Evolutionary conservation across 2,329 filamentous ascomycete species (phyloP), one percentile per base, ranked within the genome.

Genomic region (Sporothrix mexicana): DNA sequence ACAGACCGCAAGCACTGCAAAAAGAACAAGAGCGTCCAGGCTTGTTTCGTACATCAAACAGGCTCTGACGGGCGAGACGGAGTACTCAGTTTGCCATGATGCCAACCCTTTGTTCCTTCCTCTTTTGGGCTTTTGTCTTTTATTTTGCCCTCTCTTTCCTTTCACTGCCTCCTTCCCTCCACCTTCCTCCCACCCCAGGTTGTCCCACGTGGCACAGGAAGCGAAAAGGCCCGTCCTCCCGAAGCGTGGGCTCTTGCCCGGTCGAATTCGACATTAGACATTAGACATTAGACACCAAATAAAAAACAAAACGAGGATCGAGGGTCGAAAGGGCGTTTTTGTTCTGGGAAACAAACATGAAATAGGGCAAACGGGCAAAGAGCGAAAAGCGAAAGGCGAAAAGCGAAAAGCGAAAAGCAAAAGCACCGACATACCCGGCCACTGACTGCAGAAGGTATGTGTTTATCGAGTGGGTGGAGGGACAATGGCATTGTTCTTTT

Each of bases 171-270:
- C 30, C 30, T 36, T 36, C 30, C 30, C 30, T 36, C 30, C 30
- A 4, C 5, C 30, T 36, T 7, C 30, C 30, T 36, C 59, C 59
- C 59, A 55, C 23, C 47, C 61, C n/a, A 71, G 36, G 61, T 45
- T 73, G 72, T 73, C 72, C 62, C 72, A 73, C 72, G 72, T 73
- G 69, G 69, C 72, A 73, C 62, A 64, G n/a, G n/a, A n/a, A n/a
- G n/a, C n/a, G n/a, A n/a, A n/a, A 69, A 73, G 25, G 51, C 71
- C 72, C 62, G 70, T 72, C 69, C 51, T 71, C 72, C 68, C 59
- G 69, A 62, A 25, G 47, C 23, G 25, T 51, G 36, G 25, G 47
- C 47, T n/a, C n/a, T n/a, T 61, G 23, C 59, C 4, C 47, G 17
- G 20, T 45, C 45, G 47, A 23, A 45, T 30, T n/a, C n/a, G n/a